Conservation (phyloP, 2,329 filamentous ascomycete genomes). For the Septoria linicola region DNA sequence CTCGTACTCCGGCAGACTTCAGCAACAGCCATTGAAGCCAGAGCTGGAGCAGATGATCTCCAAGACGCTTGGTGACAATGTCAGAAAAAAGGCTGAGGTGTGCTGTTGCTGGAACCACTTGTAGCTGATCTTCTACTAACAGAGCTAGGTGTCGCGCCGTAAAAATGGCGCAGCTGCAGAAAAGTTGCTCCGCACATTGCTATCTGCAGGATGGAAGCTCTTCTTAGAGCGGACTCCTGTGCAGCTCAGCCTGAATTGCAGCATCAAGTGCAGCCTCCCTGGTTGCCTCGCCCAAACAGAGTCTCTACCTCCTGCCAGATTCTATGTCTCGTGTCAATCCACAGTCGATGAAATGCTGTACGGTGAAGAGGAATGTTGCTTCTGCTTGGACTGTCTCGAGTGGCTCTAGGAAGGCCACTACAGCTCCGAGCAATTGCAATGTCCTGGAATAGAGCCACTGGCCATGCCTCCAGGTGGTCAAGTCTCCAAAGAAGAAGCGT, state of each 20-base stretch:
- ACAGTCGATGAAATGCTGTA: neutral
- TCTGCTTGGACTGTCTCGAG: conserved; percentile 26
- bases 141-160: conserved; percentile 17
- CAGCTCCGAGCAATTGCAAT: neutral
- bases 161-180: conserved; percentile 39
- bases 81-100: conserved; percentile 7
- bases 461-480: neutral
- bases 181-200: conserved; percentile 1
- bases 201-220: conserved; percentile 7
- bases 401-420: conserved; percentile 23
- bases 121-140: neutral
- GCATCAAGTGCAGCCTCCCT: conserved; percentile 12
- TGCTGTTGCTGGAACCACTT: neutral
- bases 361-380: conserved; percentile 13
- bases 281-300: conserved; percentile 12
- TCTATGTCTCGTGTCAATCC: conserved; percentile 13
- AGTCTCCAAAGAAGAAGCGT: neutral
- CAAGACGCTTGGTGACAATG: conserved; percentile 1
- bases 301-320: conserved; percentile 11
- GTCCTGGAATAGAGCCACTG: conserved; percentile 2
- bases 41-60: conserved; percentile 2
- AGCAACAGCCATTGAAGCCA: conserved; percentile 12
- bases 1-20: conserved; percentile 20
- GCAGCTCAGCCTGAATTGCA: neutral
- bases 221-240: conserved; percentile 6